Evolutionary conservation across 345 rosid genomes (phyloP).

Genomic region (Fremontodendron californicum): DNA sequence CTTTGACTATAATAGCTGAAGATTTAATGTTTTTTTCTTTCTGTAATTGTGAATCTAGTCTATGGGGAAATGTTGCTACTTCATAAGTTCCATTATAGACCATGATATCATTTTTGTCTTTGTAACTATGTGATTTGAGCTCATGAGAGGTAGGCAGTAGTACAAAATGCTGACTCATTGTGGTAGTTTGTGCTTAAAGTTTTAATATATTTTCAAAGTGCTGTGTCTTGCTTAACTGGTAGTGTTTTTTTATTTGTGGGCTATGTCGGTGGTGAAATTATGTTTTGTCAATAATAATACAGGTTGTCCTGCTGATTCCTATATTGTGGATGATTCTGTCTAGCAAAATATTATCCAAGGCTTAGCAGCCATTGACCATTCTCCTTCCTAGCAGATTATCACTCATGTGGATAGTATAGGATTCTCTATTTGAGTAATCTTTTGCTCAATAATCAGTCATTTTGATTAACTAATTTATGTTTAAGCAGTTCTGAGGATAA

Average conservation of each 20-base stretch:
- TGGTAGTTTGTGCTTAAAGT: not conserved
- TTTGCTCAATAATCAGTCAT: not conserved
- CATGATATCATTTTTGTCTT: not conserved
- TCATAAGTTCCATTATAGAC: not conserved
- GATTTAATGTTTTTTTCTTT: conserved; percentile 2
- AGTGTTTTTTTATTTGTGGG: not conserved
- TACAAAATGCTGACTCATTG: not conserved
- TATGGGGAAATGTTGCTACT: not conserved
- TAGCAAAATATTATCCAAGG: not conserved
- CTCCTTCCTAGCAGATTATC: not conserved
- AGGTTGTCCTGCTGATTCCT: not conserved
- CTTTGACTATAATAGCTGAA: not conserved
- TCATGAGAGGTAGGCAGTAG: not conserved
- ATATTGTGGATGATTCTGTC: not conserved
- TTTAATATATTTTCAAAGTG: not conserved
- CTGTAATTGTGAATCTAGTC: conserved; percentile 1
- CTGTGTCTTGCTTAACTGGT: not conserved
- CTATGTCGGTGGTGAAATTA: not conserved
- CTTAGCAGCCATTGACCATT: not conserved
- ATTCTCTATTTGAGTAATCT: not conserved
- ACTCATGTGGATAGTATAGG: not conserved
- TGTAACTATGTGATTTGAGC: not conserved
- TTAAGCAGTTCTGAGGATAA: not conserved
- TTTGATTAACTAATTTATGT: not conserved
- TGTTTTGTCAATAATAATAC: not conserved